Conservation (phyloP, 257 asterid species). For the Vinca minor region DNA sequence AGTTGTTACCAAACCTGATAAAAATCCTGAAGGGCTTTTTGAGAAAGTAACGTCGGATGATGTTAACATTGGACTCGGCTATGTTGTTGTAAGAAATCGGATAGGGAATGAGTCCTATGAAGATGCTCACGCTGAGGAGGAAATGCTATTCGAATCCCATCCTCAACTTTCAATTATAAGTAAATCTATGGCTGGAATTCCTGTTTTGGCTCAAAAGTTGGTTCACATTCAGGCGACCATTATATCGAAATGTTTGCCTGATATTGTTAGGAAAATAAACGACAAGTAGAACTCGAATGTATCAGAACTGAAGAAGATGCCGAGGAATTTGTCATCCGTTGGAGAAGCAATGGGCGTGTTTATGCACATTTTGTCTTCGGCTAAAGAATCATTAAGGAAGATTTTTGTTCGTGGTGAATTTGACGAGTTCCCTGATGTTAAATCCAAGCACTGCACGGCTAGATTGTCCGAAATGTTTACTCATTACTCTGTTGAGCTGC, state of each 20-base stretch:
- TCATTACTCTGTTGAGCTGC: neutral
- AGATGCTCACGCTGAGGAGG: conserved; percentile 10
- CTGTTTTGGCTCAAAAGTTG: conserved; percentile 9
- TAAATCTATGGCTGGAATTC: conserved; percentile 11
- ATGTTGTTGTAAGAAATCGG: conserved; percentile 18
- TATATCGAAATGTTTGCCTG: conserved; percentile 13
- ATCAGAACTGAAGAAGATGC: conserved; percentile 9
- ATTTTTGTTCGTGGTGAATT: conserved; percentile 8
- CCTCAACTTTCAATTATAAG: neutral
- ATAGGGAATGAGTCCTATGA: conserved; percentile 11
- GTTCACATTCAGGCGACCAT: conserved; percentile 16
- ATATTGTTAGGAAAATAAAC: neutral
- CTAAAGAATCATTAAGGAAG: conserved; percentile 13
- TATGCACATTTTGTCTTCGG: conserved; percentile 6
- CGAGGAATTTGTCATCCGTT: neutral
- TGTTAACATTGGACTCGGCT: conserved; percentile 11
- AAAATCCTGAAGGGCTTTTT: conserved; percentile 11
- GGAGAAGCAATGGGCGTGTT: conserved; percentile 6
- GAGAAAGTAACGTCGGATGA: conserved; percentile 14
- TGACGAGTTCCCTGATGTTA: conserved; percentile 12
- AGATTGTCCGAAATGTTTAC: conserved; percentile 5
- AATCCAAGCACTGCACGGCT: conserved; percentile 6
- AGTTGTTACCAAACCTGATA: conserved; percentile 14
- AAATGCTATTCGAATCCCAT: conserved; percentile 3
- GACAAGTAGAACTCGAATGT: neutral